Evolutionary conservation across 306 rosid species (phyloP).

Genomic region (Cajanus cajan): DNA sequence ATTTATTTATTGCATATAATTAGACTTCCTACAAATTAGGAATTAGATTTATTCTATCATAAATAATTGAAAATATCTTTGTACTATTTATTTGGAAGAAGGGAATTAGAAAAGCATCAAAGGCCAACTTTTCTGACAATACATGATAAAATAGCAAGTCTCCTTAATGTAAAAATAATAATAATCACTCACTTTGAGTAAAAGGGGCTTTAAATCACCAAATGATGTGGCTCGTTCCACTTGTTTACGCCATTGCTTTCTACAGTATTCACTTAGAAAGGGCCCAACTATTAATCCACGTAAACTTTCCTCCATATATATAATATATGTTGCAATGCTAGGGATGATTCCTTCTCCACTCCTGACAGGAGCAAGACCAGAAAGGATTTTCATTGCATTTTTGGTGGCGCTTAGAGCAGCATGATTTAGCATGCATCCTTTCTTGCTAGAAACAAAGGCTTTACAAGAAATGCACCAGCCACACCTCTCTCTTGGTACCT

Average conservation of each 20-base stretch:
- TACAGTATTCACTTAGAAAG: constrained; percentile 51
- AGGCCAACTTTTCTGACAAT: too few relatives aligned
- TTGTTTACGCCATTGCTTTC: constrained; percentile 65
- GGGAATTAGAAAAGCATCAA: too few relatives aligned
- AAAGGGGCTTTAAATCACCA: constrained; percentile 51
- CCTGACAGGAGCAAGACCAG: constrained; percentile 61
- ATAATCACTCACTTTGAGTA: constrained; percentile 66
- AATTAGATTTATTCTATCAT: too few relatives aligned
- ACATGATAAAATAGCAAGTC: neutral
- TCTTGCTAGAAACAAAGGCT: constrained; percentile 72
- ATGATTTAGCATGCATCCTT: constrained; percentile 92
- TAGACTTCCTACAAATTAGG: too few relatives aligned
- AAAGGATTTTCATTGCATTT: constrained; percentile 67
- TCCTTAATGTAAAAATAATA: neutral
- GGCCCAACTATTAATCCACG: constrained; percentile 73
- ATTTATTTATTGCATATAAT: too few relatives aligned
- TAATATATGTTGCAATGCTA: constrained; percentile 65
- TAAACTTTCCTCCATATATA: constrained; percentile 78
- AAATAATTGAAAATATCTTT: too few relatives aligned
- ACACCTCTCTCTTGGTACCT: constrained; percentile 96
- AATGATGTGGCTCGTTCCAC: constrained; percentile 60
- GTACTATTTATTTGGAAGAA: too few relatives aligned
- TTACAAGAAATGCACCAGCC: constrained; percentile 97
- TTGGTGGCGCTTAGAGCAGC: constrained; percentile 78
- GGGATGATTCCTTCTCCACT: constrained; percentile 73